These are phyloP conservation scores for Naganishia sp. DNA, from an alignment of 1,284 basidiomycete species.

Conservation along the genomic window DNA sequence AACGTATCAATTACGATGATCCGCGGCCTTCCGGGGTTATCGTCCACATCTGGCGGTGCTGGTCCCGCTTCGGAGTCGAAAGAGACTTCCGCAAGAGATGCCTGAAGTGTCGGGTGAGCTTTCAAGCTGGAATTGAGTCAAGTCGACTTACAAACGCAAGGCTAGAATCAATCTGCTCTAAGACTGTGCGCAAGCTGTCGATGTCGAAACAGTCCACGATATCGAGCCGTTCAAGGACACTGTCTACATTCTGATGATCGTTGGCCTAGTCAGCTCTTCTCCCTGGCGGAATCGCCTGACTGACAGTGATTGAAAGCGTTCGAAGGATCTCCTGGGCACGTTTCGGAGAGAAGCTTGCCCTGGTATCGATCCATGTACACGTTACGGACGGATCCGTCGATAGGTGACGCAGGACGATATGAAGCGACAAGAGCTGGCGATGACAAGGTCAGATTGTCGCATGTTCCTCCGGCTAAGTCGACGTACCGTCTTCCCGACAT, in stretches of 20 bases:
- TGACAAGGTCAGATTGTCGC: not conserved
- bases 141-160: conserved; percentile 16
- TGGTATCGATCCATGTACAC: conserved; percentile 50
- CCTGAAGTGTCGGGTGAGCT: not conserved
- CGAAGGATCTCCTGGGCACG: conserved; percentile 43
- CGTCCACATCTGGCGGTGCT: no score
- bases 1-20: conserved; percentile 49
- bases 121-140: no score
- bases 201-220: conserved; percentile 23
- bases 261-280: not conserved
- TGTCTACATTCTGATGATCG: conserved; percentile 18
- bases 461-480: not conserved
- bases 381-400: conserved; percentile 34
- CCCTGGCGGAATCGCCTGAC: conserved; percentile 2
- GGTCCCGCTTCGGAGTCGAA: no score
- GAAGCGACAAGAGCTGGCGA: conserved; percentile 46
- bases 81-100: no score
- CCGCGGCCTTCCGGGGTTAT: not conserved
- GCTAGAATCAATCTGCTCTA: conserved; percentile 7
- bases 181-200: conserved; percentile 1
- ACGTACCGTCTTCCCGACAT: conserved; percentile 49
- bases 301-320: conserved; percentile 40
- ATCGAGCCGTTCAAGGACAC: conserved; percentile 35
- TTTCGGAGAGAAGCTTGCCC: conserved; percentile 45
- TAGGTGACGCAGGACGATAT: conserved; percentile 43